phyloP scores from a whole-genome alignment of 306 rosid genomes.

The Carpinus viminea region DNA sequence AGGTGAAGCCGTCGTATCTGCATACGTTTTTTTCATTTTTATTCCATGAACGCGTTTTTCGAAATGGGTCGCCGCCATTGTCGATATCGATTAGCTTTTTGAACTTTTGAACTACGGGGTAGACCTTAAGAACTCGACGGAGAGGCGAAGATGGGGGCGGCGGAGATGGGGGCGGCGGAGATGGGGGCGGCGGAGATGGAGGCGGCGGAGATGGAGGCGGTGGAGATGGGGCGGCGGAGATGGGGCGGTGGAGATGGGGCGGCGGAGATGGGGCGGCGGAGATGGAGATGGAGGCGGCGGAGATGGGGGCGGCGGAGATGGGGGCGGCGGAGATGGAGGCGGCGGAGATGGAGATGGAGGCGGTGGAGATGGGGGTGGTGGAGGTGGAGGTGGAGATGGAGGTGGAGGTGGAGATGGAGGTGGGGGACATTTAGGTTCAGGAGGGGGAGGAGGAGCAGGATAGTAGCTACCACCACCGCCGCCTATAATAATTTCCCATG shows the following conservation, averaged over 20 bases:
- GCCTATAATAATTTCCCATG: slow-evolving; percentile 44
- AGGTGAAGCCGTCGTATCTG: slow-evolving; percentile 21
- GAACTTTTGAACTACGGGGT: slow-evolving; percentile 24
- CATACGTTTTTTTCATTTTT: slow-evolving; percentile 20
- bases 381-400: not conserved
- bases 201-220: too few species aligned
- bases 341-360: not conserved
- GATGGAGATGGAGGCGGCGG: too few species aligned
- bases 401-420: not conserved
- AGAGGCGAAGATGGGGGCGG: too few species aligned
- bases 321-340: rapidly evolving
- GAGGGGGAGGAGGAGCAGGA: slow-evolving; percentile 42
- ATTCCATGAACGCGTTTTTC: too few species aligned
- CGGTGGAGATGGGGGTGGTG: not conserved
- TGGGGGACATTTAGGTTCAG: slow-evolving; percentile 3
- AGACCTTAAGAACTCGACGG: too few species aligned
- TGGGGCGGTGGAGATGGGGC: too few species aligned
- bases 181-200: too few species aligned
- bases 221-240: too few species aligned
- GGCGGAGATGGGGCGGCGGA: too few species aligned
- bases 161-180: too few species aligned
- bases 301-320: not conserved
- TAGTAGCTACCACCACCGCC: slow-evolving; percentile 23
- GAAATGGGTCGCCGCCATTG: slow-evolving; percentile 10
- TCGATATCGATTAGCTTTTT: not conserved